Percentiles rank a stretch among this genome's conserved stretches.
Evolutionary conservation across 768 basidiomycete genomes (phyloP).

Genomic region (Tulasnella sp.): DNA sequence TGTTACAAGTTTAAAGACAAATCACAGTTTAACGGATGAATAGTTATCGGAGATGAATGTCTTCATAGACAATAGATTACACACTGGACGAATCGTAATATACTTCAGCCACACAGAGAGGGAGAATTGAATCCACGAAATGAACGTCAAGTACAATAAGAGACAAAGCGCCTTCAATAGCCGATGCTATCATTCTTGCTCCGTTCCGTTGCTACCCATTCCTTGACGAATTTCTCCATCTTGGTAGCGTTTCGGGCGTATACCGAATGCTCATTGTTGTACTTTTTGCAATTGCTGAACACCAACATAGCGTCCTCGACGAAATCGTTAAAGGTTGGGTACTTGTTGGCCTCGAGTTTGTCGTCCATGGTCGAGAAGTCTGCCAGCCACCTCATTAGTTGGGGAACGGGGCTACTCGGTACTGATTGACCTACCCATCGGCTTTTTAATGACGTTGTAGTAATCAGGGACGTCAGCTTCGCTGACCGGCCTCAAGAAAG

Average conservation of each 20-base stretch:
- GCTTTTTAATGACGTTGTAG: constrained; percentile 82
- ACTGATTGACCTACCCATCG: constrained; percentile 74
- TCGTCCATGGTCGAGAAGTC: constrained; percentile 86
- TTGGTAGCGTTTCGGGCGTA: constrained; percentile 85
- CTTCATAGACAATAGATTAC: background rate
- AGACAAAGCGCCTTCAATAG: background rate
- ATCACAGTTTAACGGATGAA: background rate
- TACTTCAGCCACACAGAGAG: background rate
- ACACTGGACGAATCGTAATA: background rate
- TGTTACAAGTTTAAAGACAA: background rate
- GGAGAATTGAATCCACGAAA: background rate
- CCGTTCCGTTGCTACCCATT: constrained; percentile 41
- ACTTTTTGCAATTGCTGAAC: constrained; percentile 85
- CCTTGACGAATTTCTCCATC: constrained; percentile 71
- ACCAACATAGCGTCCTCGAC: constrained; percentile 79
- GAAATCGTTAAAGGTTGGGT: constrained; percentile 72
- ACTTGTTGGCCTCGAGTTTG: constrained; percentile 89
- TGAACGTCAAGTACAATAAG: background rate
- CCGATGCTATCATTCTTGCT: constrained; percentile 33
- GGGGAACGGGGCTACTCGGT: constrained; percentile 23
- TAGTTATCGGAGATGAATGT: background rate
- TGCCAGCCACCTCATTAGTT: constrained; percentile 43
- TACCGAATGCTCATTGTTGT: constrained; percentile 79
- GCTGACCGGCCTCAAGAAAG: constrained; percentile 83
- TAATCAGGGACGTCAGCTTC: constrained; percentile 83